Conservation (phyloP, 352 stramenopile genomes). For the Phytophthora cryptogea region DNA sequence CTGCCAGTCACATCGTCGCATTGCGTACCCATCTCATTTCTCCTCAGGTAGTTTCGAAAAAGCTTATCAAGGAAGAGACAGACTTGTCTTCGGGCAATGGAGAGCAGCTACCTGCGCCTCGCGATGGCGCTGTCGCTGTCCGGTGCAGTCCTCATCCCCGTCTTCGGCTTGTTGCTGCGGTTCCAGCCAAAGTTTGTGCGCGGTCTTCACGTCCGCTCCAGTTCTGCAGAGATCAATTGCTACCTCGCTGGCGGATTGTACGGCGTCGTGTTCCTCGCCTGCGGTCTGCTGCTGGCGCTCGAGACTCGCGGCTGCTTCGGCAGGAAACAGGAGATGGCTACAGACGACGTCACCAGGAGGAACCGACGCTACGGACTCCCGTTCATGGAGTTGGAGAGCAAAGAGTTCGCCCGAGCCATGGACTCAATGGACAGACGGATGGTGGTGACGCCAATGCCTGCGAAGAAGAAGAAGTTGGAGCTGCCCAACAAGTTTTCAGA, state of each 20-base stretch:
- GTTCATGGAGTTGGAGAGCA: constrained; percentile 40
- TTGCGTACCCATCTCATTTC: constrained; percentile 10
- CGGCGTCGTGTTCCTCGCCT: constrained; percentile 45
- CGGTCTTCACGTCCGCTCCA: constrained; percentile 49
- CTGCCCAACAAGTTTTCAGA: constrained; percentile 16
- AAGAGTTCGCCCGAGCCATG: constrained; percentile 40
- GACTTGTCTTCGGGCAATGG: constrained; percentile 16
- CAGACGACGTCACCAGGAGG: constrained; percentile 16
- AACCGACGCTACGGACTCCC: constrained; percentile 34
- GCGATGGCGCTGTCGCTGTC: constrained; percentile 53
- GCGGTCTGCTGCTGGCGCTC: constrained; percentile 24
- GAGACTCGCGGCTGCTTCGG: constrained; percentile 17
- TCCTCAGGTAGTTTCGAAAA: not conserved
- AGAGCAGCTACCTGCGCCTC: constrained; percentile 41
- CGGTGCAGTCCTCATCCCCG: constrained; percentile 51
- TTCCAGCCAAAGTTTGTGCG: constrained; percentile 64
- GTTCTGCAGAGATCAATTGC: constrained; percentile 60
- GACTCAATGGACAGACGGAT: constrained; percentile 27
- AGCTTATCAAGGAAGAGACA: constrained; percentile 19
- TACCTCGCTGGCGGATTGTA: constrained; percentile 63
- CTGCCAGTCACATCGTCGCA: not conserved
- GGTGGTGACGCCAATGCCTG: constrained; percentile 2
- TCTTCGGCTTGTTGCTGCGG: constrained; percentile 61
- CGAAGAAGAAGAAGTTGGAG: constrained; percentile 18
- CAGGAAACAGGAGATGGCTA: constrained; percentile 2